phyloP scores from a whole-genome alignment of 306 rosid species.

The Hippophae gyantsensis region DNA sequence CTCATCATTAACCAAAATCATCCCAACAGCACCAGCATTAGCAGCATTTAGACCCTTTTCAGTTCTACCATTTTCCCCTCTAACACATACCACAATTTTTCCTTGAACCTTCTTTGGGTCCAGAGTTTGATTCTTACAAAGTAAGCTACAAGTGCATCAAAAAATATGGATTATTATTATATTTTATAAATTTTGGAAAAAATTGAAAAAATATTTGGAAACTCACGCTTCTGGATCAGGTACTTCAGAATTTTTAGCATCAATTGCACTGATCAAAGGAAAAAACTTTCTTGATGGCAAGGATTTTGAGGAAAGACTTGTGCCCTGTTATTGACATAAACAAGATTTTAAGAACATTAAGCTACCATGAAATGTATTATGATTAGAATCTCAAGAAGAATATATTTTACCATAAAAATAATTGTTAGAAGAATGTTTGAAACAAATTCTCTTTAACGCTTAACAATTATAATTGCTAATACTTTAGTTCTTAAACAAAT shows the following conservation, averaged over 20 bases:
- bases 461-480: no score
- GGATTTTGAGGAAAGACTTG: slow-evolving; percentile 34
- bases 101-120: slow-evolving; percentile 48
- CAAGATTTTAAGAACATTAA: not conserved
- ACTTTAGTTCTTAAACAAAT: no score
- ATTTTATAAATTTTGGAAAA: not conserved
- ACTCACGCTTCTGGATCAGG: slow-evolving; percentile 24
- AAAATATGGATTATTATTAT: not conserved
- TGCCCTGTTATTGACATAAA: slow-evolving; percentile 32
- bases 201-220: not conserved
- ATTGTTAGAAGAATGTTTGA: no score
- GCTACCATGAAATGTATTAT: no score
- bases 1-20: slow-evolving; percentile 42
- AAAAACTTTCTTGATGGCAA: slow-evolving; percentile 32
- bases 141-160: slow-evolving; percentile 15
- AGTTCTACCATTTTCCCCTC: slow-evolving; percentile 20
- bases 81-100: slow-evolving; percentile 48
- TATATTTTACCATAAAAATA: no score
- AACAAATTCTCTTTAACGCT: no score
- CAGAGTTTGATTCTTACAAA: slow-evolving; percentile 30
- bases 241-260: slow-evolving; percentile 19
- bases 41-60: slow-evolving; percentile 27
- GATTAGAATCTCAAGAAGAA: no score
- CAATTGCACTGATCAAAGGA: slow-evolving; percentile 31
- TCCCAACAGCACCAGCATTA: slow-evolving; percentile 50